phyloP scores from a whole-genome alignment of 2,329 filamentous ascomycete genomes.

The Alternaria consortialis region DNA sequence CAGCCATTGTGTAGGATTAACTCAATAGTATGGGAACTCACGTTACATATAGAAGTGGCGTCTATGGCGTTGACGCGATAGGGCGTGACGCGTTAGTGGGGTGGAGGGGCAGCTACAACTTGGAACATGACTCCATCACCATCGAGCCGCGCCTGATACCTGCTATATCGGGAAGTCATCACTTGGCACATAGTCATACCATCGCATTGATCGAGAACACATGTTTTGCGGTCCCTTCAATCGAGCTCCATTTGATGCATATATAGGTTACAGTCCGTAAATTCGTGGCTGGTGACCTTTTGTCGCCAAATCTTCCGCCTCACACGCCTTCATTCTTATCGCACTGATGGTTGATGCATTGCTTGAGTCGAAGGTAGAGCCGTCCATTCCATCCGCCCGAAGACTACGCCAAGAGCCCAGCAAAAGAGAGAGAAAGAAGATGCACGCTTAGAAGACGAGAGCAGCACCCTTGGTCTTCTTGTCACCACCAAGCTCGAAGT shows the following conservation, averaged over 20 bases:
- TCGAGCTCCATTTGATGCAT: constrained; percentile 53
- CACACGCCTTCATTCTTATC: constrained; percentile 38
- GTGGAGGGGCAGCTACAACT: constrained; percentile 32
- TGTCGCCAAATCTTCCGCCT: constrained; percentile 42
- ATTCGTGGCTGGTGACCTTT: constrained; percentile 47
- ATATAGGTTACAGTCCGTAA: constrained; percentile 51
- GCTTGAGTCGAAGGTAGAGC: constrained; percentile 48
- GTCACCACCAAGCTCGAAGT: constrained; percentile 99
- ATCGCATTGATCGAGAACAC: constrained; percentile 4
- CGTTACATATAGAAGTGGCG: constrained; percentile 9
- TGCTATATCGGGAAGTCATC: constrained; percentile 5
- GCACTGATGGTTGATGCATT: constrained; percentile 36
- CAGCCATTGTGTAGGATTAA: constrained; percentile 32
- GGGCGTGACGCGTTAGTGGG: constrained; percentile 31
- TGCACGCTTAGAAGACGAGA: constrained; percentile 92
- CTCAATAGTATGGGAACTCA: background rate
- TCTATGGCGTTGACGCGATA: constrained; percentile 16
- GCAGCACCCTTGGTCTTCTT: constrained; percentile 99
- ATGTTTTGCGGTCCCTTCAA: constrained; percentile 43
- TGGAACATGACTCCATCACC: constrained; percentile 17
- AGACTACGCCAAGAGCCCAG: constrained; percentile 52
- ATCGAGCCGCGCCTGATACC: background rate
- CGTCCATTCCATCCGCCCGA: constrained; percentile 47
- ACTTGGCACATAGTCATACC: background rate
- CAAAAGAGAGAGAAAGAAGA: constrained; percentile 52